Conservation (phyloP, 73 alveolate species). For the Durusdinium trenchii region DNA sequence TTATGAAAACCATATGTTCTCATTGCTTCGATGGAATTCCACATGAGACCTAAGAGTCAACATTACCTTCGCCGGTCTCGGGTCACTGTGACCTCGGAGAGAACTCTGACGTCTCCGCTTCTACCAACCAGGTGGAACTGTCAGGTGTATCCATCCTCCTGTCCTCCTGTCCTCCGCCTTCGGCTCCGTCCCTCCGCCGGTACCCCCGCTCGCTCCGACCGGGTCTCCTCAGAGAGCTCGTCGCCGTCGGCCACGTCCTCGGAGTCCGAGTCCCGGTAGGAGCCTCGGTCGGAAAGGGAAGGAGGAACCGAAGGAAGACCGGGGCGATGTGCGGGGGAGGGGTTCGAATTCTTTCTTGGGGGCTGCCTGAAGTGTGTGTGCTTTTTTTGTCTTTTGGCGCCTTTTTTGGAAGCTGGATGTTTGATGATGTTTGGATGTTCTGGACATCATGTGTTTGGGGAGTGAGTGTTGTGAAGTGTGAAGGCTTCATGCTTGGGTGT, state of each 20-base stretch:
- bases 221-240: slow-evolving; percentile 78
- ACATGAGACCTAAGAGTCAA: too few relatives aligned
- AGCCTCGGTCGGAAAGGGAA: background rate
- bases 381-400: background rate
- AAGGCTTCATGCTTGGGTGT: background rate
- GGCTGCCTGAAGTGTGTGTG: background rate
- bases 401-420: background rate
- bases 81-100: too few relatives aligned
- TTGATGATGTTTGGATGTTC: background rate
- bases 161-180: too few relatives aligned
- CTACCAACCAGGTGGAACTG: background rate
- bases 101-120: too few relatives aligned
- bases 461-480: background rate
- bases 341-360: background rate
- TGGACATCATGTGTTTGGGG: background rate
- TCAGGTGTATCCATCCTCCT: too few relatives aligned
- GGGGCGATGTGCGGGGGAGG: background rate
- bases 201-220: too few relatives aligned
- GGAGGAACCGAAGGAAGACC: background rate
- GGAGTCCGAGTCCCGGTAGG: slow-evolving; percentile 91
- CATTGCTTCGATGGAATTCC: too few relatives aligned
- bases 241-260: slow-evolving; percentile 69
- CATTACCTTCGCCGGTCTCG: too few relatives aligned
- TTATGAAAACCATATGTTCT: too few relatives aligned
- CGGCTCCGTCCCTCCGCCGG: too few relatives aligned